Evolutionary conservation across 116 monocot genomes (phyloP).

Genomic region (Trichopus zeylanicus): DNA sequence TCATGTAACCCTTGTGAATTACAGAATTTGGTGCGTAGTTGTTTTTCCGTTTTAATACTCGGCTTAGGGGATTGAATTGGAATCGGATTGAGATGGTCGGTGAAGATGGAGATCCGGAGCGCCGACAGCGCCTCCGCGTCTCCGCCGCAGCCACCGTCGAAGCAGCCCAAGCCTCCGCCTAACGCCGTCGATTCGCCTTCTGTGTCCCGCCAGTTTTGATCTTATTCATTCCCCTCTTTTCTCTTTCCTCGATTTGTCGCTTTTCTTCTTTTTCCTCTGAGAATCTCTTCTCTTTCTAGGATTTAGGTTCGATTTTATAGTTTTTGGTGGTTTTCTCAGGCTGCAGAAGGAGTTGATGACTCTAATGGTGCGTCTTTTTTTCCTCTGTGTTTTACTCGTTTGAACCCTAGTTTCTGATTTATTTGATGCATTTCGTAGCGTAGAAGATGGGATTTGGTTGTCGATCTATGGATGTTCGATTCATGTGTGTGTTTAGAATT

Average conservation of each 20-base stretch:
- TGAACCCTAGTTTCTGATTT: background rate
- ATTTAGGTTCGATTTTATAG: too few species aligned
- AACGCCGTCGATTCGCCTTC: conserved; percentile 38
- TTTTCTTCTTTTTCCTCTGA: background rate
- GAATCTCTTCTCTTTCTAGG: too few species aligned
- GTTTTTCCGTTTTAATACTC: too few species aligned
- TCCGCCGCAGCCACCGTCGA: conserved; percentile 17
- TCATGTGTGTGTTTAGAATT: too few species aligned
- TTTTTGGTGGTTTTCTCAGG: conserved; percentile 30
- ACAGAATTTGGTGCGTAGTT: too few species aligned
- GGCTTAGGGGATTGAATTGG: too few species aligned
- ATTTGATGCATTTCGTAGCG: too few species aligned
- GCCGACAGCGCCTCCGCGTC: conserved; percentile 17
- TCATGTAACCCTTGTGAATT: too few species aligned
- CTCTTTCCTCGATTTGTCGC: background rate
- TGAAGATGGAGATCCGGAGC: conserved; percentile 35
- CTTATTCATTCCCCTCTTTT: background rate
- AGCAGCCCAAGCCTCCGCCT: conserved; percentile 26
- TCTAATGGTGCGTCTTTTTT: conserved; percentile 39
- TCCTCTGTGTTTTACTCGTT: too few species aligned
- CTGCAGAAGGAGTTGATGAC: conserved; percentile 76
- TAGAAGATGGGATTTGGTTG: background rate
- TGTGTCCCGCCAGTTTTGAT: conserved; percentile 37
- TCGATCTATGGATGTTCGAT: too few species aligned
- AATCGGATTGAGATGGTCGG: too few species aligned